Evolutionary conservation across 192 early-diverging fungal species (phyloP).

Genomic region (Gaertneriomyces sp.): DNA sequence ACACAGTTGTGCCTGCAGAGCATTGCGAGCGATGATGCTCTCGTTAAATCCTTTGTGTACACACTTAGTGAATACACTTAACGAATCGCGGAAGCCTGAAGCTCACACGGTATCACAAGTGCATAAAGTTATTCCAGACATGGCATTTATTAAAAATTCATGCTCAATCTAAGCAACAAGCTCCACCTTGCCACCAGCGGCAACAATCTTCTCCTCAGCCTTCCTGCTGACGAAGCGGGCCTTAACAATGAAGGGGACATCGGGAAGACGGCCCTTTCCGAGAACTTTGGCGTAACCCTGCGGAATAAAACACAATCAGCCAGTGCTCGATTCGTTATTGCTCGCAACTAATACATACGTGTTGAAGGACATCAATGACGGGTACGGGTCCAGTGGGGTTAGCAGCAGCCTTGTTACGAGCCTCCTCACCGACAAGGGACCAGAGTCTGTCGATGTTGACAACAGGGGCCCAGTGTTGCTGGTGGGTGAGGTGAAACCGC

Average conservation of each 20-base stretch:
- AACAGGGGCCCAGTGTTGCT: slow-evolving; percentile 78
- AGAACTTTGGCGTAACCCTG: slow-evolving; percentile 95
- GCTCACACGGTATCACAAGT: too few relatives aligned
- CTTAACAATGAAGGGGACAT: slow-evolving; percentile 92
- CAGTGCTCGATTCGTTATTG: too few relatives aligned
- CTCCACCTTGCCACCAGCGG: slow-evolving; percentile 79
- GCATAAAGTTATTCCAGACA: too few relatives aligned
- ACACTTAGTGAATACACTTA: too few relatives aligned
- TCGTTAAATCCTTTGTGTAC: too few relatives aligned
- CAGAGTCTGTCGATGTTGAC: slow-evolving; percentile 95
- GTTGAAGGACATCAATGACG: slow-evolving; percentile 82
- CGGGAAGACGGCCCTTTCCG: slow-evolving; percentile 86
- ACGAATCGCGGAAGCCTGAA: too few relatives aligned
- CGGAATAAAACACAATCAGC: neutral
- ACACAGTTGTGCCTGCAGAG: too few relatives aligned
- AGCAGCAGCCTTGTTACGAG: slow-evolving; percentile 71
- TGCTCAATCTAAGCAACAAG: slow-evolving; percentile 44
- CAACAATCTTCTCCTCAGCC: slow-evolving; percentile 99
- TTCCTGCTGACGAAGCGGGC: slow-evolving; percentile 83
- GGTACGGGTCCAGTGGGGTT: slow-evolving; percentile 83
- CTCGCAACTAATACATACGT: slow-evolving; percentile 31
- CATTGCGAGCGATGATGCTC: too few relatives aligned
- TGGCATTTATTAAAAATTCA: too few relatives aligned
- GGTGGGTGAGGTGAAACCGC: slow-evolving; percentile 93
- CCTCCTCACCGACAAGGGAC: slow-evolving; percentile 84